Evolutionary conservation across 192 early-diverging fungal genomes (phyloP).

Genomic region (Polychytrium aggregatum): DNA sequence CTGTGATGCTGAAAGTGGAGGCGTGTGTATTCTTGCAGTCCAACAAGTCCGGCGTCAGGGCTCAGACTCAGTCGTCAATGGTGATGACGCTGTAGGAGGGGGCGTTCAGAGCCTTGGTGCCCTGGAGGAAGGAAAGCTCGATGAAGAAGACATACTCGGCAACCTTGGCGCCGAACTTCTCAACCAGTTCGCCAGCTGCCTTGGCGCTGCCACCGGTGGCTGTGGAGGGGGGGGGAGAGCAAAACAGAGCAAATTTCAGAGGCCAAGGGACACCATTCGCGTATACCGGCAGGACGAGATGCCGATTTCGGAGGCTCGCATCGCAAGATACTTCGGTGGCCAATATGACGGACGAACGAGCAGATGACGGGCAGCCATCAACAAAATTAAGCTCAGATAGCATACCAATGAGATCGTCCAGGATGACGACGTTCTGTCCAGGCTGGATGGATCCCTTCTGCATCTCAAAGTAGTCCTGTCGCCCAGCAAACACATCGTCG

Average conservation of each 20-base stretch:
- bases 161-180: constrained; percentile 56
- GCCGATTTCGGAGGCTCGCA: too few species aligned
- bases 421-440: constrained; percentile 76
- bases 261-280: too few species aligned
- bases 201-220: constrained; percentile 68
- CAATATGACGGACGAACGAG: too few species aligned
- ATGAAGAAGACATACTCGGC: constrained; percentile 87
- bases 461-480: constrained; percentile 87
- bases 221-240: too few species aligned
- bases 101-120: constrained; percentile 62
- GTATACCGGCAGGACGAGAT: too few species aligned
- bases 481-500: not conserved
- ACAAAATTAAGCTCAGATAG: too few species aligned
- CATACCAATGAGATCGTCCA: constrained; percentile 94
- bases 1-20: too few species aligned
- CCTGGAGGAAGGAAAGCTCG: constrained; percentile 77
- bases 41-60: too few species aligned
- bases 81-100: constrained; percentile 83
- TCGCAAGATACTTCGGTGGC: too few species aligned
- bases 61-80: constrained; percentile 32
- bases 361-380: too few species aligned
- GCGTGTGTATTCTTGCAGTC: too few species aligned
- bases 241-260: too few species aligned
- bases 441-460: constrained; percentile 63
- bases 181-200: constrained; percentile 76